Evolutionary conservation across 257 asterid genomes (phyloP), one percentile per base, ranked within the genome.

Genomic region (Nicotiana benthamiana): DNA sequence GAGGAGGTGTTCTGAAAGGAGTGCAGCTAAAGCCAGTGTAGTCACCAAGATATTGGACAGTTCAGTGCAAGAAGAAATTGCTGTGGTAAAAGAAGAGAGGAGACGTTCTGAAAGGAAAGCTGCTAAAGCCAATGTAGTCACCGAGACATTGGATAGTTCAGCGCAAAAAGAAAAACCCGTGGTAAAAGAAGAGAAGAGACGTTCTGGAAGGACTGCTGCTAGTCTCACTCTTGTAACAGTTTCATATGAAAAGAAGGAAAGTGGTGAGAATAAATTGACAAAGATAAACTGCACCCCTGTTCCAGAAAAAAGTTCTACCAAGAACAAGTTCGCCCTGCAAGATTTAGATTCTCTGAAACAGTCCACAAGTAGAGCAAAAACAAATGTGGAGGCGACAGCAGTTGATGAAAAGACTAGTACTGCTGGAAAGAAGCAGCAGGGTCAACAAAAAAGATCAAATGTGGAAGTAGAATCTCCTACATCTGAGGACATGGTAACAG

Each of bases 401-500:
- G 36, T 62, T 60, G 70, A 40, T 63, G 67, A 77, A 77, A 80
- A 65, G 63, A 59, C 24, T 16, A 82, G 57, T 15, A 75, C 82
- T 27, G 80, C 67, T 77, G 65, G 78, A 79, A 82, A 77, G 62
- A 61, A 72, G 43, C 72, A 46, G 79, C 85, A 77, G 68, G 59
- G 80, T 75, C 76, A 59, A 72, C 75, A 53, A 80, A 79, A 78
- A 79, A 75, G 80, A 72, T 70, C 84, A 36, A 64, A 64, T 63
- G 12, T 60, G 65, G 80, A 62, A 32, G 32, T 70, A 75, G 88
- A 89, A 66, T 81, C 79, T 84, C 82, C 90, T 27, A 61, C 62
- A 27, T 54, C 27, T 22, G 82, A 81, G 79, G 85, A 62, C 46
- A 36, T 81, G 63, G 72, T 64, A 68, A 75, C 24, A 32, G 75